These are phyloP conservation scores for Cystobasidium pallidum DNA, from an alignment of 1,284 basidiomycete genomes.

Conservation along the genomic window DNA sequence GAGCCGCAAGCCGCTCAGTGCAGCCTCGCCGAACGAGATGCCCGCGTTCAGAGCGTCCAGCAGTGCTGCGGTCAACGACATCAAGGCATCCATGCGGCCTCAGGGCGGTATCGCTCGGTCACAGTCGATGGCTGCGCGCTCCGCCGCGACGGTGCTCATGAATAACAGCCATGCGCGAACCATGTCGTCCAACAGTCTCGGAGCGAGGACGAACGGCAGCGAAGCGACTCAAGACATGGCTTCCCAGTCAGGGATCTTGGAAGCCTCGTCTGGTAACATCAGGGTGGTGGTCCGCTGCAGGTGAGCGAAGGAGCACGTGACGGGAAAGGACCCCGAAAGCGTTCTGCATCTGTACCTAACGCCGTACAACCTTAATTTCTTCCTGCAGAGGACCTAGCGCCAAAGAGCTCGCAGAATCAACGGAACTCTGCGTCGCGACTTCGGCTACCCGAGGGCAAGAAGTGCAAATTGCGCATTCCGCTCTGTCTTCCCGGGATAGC, in stretches of 20 bases:
- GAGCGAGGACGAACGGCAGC: neutral
- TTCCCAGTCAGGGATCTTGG: constrained; percentile 13
- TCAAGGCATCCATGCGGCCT: constrained; percentile 28
- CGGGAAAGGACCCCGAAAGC: neutral
- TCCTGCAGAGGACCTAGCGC: constrained; percentile 26
- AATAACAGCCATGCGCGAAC: constrained; percentile 1
- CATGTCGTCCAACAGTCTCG: constrained; percentile 10
- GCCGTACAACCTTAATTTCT: neutral
- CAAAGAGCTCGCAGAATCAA: constrained; percentile 38
- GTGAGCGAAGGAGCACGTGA: constrained; percentile 62
- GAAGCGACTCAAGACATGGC: constrained; percentile 17
- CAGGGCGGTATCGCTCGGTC: constrained; percentile 8
- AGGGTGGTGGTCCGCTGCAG: constrained; percentile 89
- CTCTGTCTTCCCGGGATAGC: constrained; percentile 62
- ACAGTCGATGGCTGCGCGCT: constrained; percentile 13
- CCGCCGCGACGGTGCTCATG: neutral
- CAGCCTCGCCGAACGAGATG: constrained; percentile 32
- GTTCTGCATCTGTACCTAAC: neutral
- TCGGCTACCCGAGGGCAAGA: constrained; percentile 65
- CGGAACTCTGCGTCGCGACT: constrained; percentile 36
- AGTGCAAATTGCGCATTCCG: constrained; percentile 66
- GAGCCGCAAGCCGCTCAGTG: constrained; percentile 12
- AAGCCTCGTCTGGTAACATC: constrained; percentile 64
- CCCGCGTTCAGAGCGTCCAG: constrained; percentile 7
- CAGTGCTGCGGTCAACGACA: constrained; percentile 30